Base-by-base conservation (phyloP, 139 green algal species). In the Coccomyxa sp. region DNA sequence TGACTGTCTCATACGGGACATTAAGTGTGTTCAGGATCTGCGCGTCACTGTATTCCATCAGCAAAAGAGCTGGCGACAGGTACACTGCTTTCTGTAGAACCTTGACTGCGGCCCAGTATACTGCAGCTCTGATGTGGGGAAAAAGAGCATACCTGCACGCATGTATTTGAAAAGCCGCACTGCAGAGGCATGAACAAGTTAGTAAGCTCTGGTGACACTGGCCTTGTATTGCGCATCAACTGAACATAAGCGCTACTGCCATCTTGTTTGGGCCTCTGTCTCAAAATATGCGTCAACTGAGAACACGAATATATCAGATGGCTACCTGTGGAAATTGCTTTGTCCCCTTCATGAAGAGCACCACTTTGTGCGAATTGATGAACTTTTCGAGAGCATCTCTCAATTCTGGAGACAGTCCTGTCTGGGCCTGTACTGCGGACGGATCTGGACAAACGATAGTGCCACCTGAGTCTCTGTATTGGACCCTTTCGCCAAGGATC, bases 121-220 rank as follows among this genome's bases (percentile, higher is more conserved):
- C 71, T 38, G n/a, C 27, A 77, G 76, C 15, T 23, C 0, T 76
- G 25, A 25, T 21, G 12, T 12, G 0, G n/a, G 27, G 38, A 51
- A 51, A 51, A 7, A 51, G 38, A 51, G 38, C 7, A 51, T 30
- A 92, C 89, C 85, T 97, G 94, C 21, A 98, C 94, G 15, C 95
- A 95, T 0, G 93, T 98, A 88, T 98, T 98, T 78, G 89, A 96
- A 88, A 99, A 99, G 74, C 97, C 97, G 82, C 97, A 99, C 91
- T 96, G 91, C 63, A 71, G 63, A 71, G 21, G 18, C 63, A 71
- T 71, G 63, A 28, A 71, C 18, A 21, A 0, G 96, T 96, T 66
- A 97, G 63, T 71, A 71, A 51, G 38, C 38, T 51, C 38, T 51
- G 14, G 92, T 85, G 21, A 90, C n/a, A n/a, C 58, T 63, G 86